Evolutionary conservation across 2,329 filamentous ascomycete species (phyloP).

Genomic region (Sporothrix brunneoviolacea): DNA sequence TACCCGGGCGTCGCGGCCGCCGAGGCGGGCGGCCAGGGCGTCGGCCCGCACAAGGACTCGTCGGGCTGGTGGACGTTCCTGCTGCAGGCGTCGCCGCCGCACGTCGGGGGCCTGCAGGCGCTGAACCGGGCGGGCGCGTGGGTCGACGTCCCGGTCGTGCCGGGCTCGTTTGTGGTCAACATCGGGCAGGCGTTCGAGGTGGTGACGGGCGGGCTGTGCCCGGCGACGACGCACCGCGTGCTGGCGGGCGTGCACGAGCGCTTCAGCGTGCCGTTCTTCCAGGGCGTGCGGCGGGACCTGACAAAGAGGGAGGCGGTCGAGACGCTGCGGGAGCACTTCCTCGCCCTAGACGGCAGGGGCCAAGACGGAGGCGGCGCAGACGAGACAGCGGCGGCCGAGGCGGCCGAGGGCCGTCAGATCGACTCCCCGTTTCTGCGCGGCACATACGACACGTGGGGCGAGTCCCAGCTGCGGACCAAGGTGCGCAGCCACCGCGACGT

Average conservation of each 20-base stretch:
- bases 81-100: slow-evolving; percentile 49
- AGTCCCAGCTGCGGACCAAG: slow-evolving; percentile 48
- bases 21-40: slow-evolving; percentile 37
- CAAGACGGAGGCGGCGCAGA: neutral
- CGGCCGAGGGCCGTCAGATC: slow-evolving; percentile 31
- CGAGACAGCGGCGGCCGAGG: slow-evolving; percentile 19
- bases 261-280: slow-evolving; percentile 41
- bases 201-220: slow-evolving; percentile 46
- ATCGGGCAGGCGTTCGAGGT: slow-evolving; percentile 54
- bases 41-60: slow-evolving; percentile 57
- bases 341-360: neutral
- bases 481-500: slow-evolving; percentile 44
- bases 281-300: slow-evolving; percentile 41
- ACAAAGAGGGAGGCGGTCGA: slow-evolving; percentile 37
- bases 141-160: slow-evolving; percentile 42
- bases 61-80: slow-evolving; percentile 61
- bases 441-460: slow-evolving; percentile 48
- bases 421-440: slow-evolving; percentile 45
- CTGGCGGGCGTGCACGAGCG: slow-evolving; percentile 26
- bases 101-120: slow-evolving; percentile 43
- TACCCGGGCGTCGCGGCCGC: slow-evolving; percentile 34
- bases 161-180: slow-evolving; percentile 49
- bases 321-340: slow-evolving; percentile 31
- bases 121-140: slow-evolving; percentile 41
- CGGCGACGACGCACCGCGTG: slow-evolving; percentile 44